These are phyloP conservation scores for Venustampulla echinocandica DNA, from an alignment of 495 filamentous ascomycete species.

Conservation along the genomic window DNA sequence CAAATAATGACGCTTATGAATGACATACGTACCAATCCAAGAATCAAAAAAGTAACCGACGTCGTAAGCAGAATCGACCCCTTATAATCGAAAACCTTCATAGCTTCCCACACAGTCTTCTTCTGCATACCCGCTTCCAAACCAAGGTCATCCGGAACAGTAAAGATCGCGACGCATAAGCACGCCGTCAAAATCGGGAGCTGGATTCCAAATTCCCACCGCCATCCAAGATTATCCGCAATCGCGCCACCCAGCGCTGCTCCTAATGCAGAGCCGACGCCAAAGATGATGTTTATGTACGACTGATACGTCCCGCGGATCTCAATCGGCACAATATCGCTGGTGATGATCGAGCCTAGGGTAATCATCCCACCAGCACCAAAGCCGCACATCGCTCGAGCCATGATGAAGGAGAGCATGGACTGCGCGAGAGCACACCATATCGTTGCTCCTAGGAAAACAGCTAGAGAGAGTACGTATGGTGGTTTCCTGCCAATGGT, in stretches of 20 bases:
- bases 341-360: constrained; percentile 63
- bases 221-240: constrained; percentile 66
- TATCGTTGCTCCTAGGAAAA: constrained; percentile 58
- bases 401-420: constrained; percentile 65
- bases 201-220: constrained; percentile 57
- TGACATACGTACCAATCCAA: constrained; percentile 47
- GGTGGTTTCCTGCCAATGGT: constrained; percentile 61
- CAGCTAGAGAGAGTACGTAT: constrained; percentile 51
- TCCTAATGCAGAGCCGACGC: constrained; percentile 51
- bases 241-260: constrained; percentile 66
- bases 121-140: constrained; percentile 38
- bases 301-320: constrained; percentile 64
- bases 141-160: constrained; percentile 54
- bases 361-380: constrained; percentile 67
- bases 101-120: constrained; percentile 44
- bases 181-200: constrained; percentile 55
- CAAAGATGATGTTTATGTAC: constrained; percentile 64
- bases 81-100: constrained; percentile 58
- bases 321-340: constrained; percentile 69
- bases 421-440: constrained; percentile 67
- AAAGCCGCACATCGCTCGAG: constrained; percentile 63
- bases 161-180: constrained; percentile 44
- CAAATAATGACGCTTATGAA: background rate
- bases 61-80: constrained; percentile 59
- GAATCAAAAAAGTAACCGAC: constrained; percentile 57